Evolutionary conservation across 169 alveolate genomes (phyloP), one percentile per base, ranked within the genome.

Genomic region (Cystoisospora suis): DNA sequence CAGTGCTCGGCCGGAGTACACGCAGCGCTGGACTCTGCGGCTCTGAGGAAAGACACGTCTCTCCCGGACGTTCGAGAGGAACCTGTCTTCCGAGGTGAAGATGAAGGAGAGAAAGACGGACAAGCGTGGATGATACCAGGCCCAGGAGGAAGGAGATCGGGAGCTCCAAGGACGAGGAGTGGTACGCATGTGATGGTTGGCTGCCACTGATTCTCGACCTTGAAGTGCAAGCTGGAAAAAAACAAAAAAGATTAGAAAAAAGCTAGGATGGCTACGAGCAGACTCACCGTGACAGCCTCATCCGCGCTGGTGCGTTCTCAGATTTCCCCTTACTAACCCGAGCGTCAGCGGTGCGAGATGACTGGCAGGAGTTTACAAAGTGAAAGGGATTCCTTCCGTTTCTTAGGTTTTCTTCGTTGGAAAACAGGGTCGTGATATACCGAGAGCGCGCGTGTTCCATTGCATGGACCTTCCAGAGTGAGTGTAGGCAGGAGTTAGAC

Each of bases 151-250:
- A 72, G 83, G 15, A 72, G 32, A 27, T 34, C 32, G 0, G 83
- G 83, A 6, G 83, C 83, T 9, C 83, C 83, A 17, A 72, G 32
- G 56, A 72, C 83, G 20, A 72, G 56, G 36, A 72, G 83, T 0
- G 83, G 83, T 6, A 72, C 58, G 32, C 83, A 38, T n/a, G 83
- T 17, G 56, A 27, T 36, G 34, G n/a, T 32, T 0, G 83, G 83
- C 83, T 9, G 83, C 83, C 83, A 72, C 42, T 17, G 15, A 29
- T 17, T 17, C 42, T 72, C 83, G 56, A 38, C 53, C 27, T 40
- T 72, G 56, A 72, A 72, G 56, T 72, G 83, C 83, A 72, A 9
- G 15, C 83, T 72, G 53, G 7, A 36, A 69, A 4, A 36, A 40
- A 6, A 40, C 83, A 38, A 4, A 40, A n/a, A 38, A 27, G 58